Evolutionary conservation across 495 filamentous ascomycete species (phyloP), one percentile per base, ranked within the genome.

Genomic region (Penicillium canariense): DNA sequence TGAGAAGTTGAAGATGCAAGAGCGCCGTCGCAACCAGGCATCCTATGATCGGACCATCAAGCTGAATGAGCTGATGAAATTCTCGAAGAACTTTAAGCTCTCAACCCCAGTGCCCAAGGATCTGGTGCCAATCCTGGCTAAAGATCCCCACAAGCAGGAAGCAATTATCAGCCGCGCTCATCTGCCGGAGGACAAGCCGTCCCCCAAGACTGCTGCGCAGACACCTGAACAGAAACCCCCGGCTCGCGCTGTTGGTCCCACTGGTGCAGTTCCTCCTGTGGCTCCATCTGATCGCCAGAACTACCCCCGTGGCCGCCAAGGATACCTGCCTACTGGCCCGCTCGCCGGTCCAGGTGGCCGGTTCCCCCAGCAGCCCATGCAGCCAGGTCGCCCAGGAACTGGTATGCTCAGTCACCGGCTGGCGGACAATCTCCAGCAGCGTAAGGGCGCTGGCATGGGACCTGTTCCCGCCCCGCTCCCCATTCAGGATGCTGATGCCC

Each of bases 11-110:
- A 84, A 87, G 36, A 77, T 84, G 55, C 81, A 79, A 47, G 89
- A 91, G 65, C 84, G 83, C 18, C 90, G 87, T 54, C 84, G 86
- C 23, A 89, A 82, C 54, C 76, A 83, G 45, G 80, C 76, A 6
- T 77, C 78, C 11, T 76, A 84, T 48, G 87, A 97, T 59, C 94
- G 95, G 65, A 88, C 88, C 54, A 80, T 91, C 58, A 97, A 95
- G 73, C 68, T 99, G 50, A 92, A 88, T 53, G 94, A 99, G 64
- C 73, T 99, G 52, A 92, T 91, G 81, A 96, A 91, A 58, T 99
- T 99, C 63, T 89, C 95, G 0, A 77, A 87, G 62, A 94, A 79
- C 69, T 99, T 99, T 77, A 97, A 96, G 70, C 81, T 99, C 1
- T 81, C 85, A 10, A 96, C 91, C 1, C 90, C 90, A 9, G 91